Percentiles rank a stretch among this genome's conserved stretches.
Conservation (phyloP, 2,329 filamentous ascomycete species). For the Aaosphaeria pasadenensis region DNA sequence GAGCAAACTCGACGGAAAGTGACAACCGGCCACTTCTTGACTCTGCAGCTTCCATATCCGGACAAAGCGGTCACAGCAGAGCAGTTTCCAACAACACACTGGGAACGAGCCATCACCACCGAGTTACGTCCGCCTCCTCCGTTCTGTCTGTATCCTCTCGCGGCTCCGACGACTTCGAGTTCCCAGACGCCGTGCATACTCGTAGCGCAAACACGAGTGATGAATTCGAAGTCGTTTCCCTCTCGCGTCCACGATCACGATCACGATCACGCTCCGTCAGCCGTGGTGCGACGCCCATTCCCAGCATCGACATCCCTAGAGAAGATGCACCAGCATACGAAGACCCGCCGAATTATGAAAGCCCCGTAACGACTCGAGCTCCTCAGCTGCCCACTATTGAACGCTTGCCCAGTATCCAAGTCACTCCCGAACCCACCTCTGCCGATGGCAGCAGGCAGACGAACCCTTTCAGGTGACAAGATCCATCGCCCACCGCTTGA, state of each 20-base stretch:
- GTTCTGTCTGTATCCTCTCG: conserved; percentile 36
- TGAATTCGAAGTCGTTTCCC: conserved; percentile 44
- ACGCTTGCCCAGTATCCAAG: conserved; percentile 43
- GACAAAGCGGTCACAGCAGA: conserved; percentile 21
- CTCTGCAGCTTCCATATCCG: conserved; percentile 63
- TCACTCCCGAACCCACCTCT: conserved; percentile 19
- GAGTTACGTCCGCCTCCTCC: conserved; percentile 44
- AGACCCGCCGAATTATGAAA: conserved; percentile 49
- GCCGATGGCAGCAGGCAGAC: conserved; percentile 4
- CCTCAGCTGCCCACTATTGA: conserved; percentile 39
- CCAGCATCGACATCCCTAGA: conserved; percentile 23
- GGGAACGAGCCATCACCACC: conserved; percentile 31
- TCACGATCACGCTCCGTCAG: conserved; percentile 31
- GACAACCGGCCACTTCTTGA: conserved; percentile 70
- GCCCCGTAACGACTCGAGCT: conserved; percentile 33
- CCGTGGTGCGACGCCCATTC: conserved; percentile 10
- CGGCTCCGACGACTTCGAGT: conserved; percentile 37
- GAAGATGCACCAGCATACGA: conserved; percentile 41
- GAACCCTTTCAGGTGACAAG: neutral
- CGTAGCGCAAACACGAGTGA: conserved; percentile 20
- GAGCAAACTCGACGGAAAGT: conserved; percentile 70
- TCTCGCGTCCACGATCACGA: conserved; percentile 20
- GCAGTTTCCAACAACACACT: conserved; percentile 24
- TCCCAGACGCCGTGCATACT: conserved; percentile 19
- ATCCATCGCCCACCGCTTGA: no score